phyloP scores from a whole-genome alignment of 2,329 filamentous ascomycete genomes.

The Monilinia fructigena region DNA sequence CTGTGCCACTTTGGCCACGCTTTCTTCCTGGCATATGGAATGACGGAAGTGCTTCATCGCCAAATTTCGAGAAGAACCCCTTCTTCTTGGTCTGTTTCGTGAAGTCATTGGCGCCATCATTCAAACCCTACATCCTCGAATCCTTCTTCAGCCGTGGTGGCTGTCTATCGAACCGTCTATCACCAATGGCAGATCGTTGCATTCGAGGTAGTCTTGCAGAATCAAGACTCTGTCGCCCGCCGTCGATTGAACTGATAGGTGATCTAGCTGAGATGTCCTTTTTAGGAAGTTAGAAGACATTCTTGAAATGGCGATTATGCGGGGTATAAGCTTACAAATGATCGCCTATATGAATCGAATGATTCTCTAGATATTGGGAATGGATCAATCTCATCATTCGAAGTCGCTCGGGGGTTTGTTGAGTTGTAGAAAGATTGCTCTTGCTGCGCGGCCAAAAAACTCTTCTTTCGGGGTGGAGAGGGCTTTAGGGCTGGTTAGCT shows the following conservation, averaged over 20 bases:
- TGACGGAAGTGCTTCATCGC: slow-evolving; percentile 48
- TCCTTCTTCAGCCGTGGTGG: slow-evolving; percentile 69
- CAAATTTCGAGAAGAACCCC: slow-evolving; percentile 79
- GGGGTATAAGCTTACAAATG: slow-evolving; percentile 68
- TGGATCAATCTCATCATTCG: slow-evolving; percentile 69
- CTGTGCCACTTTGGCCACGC: slow-evolving; percentile 67
- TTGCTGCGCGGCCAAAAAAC: slow-evolving; percentile 66
- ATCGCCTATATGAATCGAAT: slow-evolving; percentile 93
- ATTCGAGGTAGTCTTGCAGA: slow-evolving; percentile 64
- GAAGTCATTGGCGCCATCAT: slow-evolving; percentile 65
- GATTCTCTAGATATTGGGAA: slow-evolving; percentile 96
- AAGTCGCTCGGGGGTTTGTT: slow-evolving; percentile 57
- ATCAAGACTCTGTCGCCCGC: slow-evolving; percentile 77
- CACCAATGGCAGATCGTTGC: slow-evolving; percentile 59
- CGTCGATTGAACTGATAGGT: slow-evolving; percentile 61
- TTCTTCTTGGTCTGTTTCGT: slow-evolving; percentile 58
- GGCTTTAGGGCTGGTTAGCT: slow-evolving; percentile 53
- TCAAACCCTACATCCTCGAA: slow-evolving; percentile 93
- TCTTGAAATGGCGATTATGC: not conserved
- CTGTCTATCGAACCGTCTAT: slow-evolving; percentile 57
- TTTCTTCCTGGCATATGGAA: slow-evolving; percentile 71
- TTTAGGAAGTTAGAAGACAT: slow-evolving; percentile 26
- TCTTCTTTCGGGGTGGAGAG: slow-evolving; percentile 83
- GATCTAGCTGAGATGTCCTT: slow-evolving; percentile 90
- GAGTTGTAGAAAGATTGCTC: slow-evolving; percentile 53